These are phyloP conservation scores for Aspergillus transmontanensis DNA, from an alignment of 2,329 filamentous ascomycete species.

Conservation along the genomic window DNA sequence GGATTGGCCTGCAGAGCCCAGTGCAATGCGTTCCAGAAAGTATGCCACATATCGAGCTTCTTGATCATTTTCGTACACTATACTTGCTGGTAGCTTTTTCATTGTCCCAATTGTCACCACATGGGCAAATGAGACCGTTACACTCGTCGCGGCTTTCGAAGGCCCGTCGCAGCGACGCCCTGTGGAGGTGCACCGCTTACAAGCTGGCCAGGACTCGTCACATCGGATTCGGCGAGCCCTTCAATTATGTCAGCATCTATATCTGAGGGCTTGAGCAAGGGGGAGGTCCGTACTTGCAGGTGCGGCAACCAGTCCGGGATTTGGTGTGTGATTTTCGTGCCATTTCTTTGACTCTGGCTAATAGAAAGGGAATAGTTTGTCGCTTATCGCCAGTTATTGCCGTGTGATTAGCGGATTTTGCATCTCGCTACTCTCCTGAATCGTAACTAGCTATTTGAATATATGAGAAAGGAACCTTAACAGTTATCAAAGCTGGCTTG, in stretches of 20 bases:
- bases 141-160: not conserved
- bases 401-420: not conserved
- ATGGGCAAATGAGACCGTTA: not conserved
- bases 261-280: not conserved
- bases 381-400: not conserved
- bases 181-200: conserved; percentile 2
- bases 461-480: not conserved
- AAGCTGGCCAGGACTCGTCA: conserved; percentile 6
- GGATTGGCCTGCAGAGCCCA: not conserved
- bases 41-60: not conserved
- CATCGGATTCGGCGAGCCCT: conserved; percentile 9
- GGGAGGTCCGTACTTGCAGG: conserved; percentile 6
- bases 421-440: not conserved
- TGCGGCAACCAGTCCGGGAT: conserved; percentile 10
- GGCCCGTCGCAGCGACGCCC: conserved; percentile 9
- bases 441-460: not conserved
- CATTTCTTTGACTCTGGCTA: not conserved
- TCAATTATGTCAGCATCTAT: not conserved
- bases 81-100: not conserved
- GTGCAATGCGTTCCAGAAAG: not conserved
- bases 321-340: not conserved
- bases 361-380: not conserved
- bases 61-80: not conserved
- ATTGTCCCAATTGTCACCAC: not conserved
- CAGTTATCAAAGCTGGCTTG: not conserved